Percentiles rank a stretch among this genome's conserved stretches.
Evolutionary conservation across 1,139 yeast genomes (phyloP).

Genomic region (Geotrichum candidum): DNA sequence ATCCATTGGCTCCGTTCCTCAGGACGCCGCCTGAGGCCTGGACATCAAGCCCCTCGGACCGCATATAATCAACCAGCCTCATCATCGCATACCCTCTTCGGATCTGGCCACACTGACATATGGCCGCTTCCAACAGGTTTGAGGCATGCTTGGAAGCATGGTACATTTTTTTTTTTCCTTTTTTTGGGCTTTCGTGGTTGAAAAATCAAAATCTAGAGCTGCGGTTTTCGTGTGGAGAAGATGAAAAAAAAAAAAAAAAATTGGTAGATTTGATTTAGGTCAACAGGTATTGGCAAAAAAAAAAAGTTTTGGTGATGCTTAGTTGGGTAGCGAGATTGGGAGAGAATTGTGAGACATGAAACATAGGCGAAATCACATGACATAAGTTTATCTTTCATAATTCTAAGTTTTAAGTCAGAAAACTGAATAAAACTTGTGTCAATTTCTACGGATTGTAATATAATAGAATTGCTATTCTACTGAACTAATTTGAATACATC

Average conservation of each 20-base stretch:
- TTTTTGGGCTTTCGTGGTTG: neutral
- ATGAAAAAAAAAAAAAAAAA: neutral
- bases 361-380: neutral
- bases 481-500: no score
- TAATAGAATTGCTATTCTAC: no score
- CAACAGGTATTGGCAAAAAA: neutral
- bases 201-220: neutral
- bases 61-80: constrained; percentile 1
- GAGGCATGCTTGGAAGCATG: neutral
- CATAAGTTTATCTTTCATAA: no score
- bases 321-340: neutral
- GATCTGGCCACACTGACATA: neutral
- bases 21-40: constrained; percentile 3
- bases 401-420: no score
- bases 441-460: no score
- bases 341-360: neutral
- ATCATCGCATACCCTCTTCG: neutral
- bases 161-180: neutral
- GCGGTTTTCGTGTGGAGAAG: neutral
- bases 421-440: no score
- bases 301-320: neutral
- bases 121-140: neutral
- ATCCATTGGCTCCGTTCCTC: neutral
- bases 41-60: neutral
- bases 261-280: neutral